Percentiles rank a stretch among this genome's conserved stretches.
Evolutionary conservation across 2,329 filamentous ascomycete genomes (phyloP).

Genomic region (Colletotrichum sp.): DNA sequence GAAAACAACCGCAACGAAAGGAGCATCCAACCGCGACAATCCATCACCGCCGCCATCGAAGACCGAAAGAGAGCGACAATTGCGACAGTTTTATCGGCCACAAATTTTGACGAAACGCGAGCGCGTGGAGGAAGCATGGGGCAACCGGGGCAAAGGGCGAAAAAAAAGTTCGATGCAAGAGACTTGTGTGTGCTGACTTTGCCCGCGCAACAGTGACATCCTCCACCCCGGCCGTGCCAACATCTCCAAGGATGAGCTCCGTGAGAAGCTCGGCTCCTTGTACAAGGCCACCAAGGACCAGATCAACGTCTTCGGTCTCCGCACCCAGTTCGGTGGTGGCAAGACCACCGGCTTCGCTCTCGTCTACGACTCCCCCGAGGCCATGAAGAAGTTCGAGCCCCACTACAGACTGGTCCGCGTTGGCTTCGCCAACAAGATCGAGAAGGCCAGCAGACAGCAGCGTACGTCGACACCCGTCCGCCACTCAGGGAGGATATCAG

Average conservation of each 20-base stretch:
- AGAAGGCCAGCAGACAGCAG: constrained; percentile 98
- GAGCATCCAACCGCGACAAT: neutral
- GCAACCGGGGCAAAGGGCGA: neutral
- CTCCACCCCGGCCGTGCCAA: constrained; percentile 98
- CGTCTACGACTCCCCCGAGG: constrained; percentile 97
- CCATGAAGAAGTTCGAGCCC: constrained; percentile 99
- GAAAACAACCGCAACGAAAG: neutral
- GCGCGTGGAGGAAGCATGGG: neutral
- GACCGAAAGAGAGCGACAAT: neutral
- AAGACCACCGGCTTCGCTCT: constrained; percentile 99
- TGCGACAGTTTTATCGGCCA: neutral
- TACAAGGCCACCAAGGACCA: constrained; percentile 99
- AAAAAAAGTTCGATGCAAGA: neutral
- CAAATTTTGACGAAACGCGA: neutral
- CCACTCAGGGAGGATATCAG: neutral
- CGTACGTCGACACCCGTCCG: constrained; percentile 69
- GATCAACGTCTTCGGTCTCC: constrained; percentile 97
- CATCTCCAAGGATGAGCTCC: constrained; percentile 99
- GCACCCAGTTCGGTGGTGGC: constrained; percentile 98
- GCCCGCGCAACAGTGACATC: constrained; percentile 76
- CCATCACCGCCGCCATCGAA: neutral
- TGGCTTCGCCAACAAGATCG: constrained; percentile 90
- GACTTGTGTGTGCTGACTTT: neutral
- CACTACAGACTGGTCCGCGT: constrained; percentile 96
- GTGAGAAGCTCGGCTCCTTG: constrained; percentile 88